phyloP scores from a whole-genome alignment of 371 early-diverging fungal species.

The Mortierella sp. region DNA sequence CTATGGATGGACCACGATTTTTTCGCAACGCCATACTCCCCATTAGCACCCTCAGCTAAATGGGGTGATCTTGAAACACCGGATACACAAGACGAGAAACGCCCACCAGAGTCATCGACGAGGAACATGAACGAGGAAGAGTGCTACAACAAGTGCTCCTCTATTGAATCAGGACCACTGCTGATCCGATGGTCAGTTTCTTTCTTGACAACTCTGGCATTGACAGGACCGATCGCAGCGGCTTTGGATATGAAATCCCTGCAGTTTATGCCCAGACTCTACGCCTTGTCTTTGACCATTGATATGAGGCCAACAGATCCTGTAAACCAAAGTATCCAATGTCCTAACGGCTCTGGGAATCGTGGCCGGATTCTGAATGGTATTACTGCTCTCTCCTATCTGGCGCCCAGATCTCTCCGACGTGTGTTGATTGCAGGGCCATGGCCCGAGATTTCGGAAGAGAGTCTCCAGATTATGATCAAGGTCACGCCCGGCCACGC shows the following conservation, averaged over 20 bases:
- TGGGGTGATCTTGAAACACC: background rate
- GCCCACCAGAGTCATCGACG: too few relatives aligned
- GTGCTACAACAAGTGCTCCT: conserved; percentile 7
- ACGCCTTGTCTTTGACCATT: conserved; percentile 18
- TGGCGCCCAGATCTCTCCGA: conserved; percentile 9
- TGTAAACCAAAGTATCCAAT: background rate
- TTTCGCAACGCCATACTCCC: too few relatives aligned
- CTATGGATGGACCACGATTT: conserved; percentile 42
- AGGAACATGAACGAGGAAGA: conserved; percentile 5
- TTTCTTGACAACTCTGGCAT: conserved; percentile 11
- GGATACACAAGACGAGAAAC: background rate
- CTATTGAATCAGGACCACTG: conserved; percentile 9
- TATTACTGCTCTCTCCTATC: conserved; percentile 18
- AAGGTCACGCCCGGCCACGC: too few relatives aligned
- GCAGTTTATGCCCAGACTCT: conserved; percentile 27
- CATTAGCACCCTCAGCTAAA: background rate
- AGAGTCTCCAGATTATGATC: conserved; percentile 16
- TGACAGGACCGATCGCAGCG: conserved; percentile 32
- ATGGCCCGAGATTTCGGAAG: conserved; percentile 41
- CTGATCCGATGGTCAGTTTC: conserved; percentile 28
- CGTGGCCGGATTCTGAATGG: background rate
- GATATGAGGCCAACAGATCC: background rate
- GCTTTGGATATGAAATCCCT: conserved; percentile 37
- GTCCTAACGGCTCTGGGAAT: background rate
- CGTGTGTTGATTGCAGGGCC: conserved; percentile 41